Conservation (phyloP, 2,329 filamentous ascomycete species). For the Daldinia sp. region DNA sequence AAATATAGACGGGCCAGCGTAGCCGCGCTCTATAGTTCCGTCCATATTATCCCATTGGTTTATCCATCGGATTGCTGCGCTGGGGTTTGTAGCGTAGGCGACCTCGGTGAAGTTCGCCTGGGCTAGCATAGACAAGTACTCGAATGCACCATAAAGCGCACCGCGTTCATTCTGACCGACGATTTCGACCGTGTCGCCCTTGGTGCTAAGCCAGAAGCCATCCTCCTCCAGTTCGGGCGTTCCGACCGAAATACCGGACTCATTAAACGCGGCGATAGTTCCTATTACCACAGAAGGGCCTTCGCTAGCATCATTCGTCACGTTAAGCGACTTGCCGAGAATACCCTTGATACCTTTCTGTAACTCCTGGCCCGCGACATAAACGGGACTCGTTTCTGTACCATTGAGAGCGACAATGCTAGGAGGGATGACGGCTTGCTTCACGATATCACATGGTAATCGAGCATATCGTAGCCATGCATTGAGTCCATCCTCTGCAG, state of each 20-base stretch:
- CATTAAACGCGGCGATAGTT: conserved; percentile 54
- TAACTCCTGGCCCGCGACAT: conserved; percentile 66
- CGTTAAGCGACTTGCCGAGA: conserved; percentile 56
- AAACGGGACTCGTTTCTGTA: conserved; percentile 63
- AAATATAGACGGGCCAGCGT: conserved; percentile 73
- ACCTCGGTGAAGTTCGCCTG: conserved; percentile 55
- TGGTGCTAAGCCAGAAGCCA: conserved; percentile 67
- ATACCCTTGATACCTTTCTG: conserved; percentile 65
- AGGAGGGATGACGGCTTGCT: conserved; percentile 54
- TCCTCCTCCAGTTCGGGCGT: conserved; percentile 58
- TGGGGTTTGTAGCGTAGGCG: conserved; percentile 60
- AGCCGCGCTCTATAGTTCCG: conserved; percentile 73
- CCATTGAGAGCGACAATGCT: conserved; percentile 63
- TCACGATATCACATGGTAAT: conserved; percentile 50
- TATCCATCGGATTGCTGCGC: conserved; percentile 67
- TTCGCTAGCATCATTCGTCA: conserved; percentile 37
- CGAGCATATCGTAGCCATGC: conserved; percentile 72
- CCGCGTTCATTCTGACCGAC: conserved; percentile 72
- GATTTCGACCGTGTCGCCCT: conserved; percentile 60
- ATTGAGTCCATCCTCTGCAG: conserved; percentile 67
- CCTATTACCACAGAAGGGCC: conserved; percentile 57
- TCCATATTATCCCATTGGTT: conserved; percentile 80
- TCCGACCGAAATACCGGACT: conserved; percentile 47
- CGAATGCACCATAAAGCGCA: conserved; percentile 73
- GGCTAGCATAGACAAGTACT: conserved; percentile 69